Percentiles rank a stretch among this genome's conserved stretches.
Conservation (phyloP, 2,329 filamentous ascomycete genomes). For the Fulvia fulva region DNA sequence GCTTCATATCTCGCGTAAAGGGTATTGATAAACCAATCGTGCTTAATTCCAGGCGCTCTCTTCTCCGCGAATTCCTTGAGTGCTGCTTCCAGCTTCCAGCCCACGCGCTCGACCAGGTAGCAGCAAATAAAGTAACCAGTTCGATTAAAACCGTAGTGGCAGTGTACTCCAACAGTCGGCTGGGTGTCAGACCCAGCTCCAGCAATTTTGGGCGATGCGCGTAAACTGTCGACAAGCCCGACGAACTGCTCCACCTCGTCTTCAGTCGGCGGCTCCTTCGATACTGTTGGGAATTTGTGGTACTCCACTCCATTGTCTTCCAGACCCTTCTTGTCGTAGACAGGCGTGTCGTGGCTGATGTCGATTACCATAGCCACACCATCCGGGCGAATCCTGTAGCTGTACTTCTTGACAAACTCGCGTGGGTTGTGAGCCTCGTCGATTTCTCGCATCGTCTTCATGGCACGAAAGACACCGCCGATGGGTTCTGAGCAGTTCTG, state of each 20-base stretch:
- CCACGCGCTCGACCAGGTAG: constrained; percentile 80
- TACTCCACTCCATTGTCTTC: constrained; percentile 45
- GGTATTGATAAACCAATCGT: constrained; percentile 82
- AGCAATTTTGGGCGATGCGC: constrained; percentile 34
- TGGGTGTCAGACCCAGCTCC: constrained; percentile 32
- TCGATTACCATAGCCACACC: constrained; percentile 61
- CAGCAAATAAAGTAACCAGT: constrained; percentile 88
- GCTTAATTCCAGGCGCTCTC: constrained; percentile 78
- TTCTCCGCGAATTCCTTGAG: constrained; percentile 71
- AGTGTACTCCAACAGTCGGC: constrained; percentile 72
- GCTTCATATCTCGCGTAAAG: constrained; percentile 72
- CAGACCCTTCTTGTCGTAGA: constrained; percentile 68
- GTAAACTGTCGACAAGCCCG: constrained; percentile 50
- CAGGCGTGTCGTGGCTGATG: constrained; percentile 84
- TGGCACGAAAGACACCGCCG: constrained; percentile 73
- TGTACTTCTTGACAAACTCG: constrained; percentile 66
- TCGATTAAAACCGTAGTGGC: constrained; percentile 87
- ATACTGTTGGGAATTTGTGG: constrained; percentile 87
- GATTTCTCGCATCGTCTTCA: constrained; percentile 89
- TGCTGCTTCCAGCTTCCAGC: constrained; percentile 68
- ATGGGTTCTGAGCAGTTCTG: constrained; percentile 52
- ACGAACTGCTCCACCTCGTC: constrained; percentile 61
- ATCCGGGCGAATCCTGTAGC: constrained; percentile 50
- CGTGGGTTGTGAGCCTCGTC: constrained; percentile 77
- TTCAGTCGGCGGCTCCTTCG: constrained; percentile 73